Evolutionary conservation across 1,284 basidiomycete genomes (phyloP).

Genomic region (Heimioporus retisporus): DNA sequence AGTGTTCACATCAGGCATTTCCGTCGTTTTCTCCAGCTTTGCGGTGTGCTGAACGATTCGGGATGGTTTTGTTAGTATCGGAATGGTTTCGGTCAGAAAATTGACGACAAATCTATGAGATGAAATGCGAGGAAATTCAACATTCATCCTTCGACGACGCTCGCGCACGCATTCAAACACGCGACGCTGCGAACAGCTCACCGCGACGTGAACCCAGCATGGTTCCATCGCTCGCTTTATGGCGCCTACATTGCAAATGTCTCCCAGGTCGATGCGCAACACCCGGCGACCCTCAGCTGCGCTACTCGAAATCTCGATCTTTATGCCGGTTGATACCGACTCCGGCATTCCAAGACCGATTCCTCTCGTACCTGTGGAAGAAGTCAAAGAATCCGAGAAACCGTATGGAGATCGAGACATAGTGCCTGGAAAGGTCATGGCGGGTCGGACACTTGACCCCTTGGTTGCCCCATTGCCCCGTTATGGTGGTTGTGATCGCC

Average conservation of each 20-base stretch:
- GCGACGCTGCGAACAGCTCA: not conserved
- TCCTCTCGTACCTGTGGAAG: too few relatives aligned
- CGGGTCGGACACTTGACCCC: too few relatives aligned
- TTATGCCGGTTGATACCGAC: too few relatives aligned
- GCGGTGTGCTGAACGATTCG: not conserved
- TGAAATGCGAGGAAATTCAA: not conserved
- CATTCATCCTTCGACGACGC: not conserved
- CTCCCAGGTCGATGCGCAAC: not conserved
- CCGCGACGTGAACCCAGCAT: not conserved
- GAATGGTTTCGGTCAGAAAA: conserved; percentile 24
- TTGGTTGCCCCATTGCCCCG: too few relatives aligned
- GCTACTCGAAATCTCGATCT: too few relatives aligned
- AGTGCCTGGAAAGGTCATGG: too few relatives aligned
- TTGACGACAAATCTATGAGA: conserved; percentile 15
- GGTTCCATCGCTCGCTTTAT: not conserved
- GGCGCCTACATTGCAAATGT: not conserved
- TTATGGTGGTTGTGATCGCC: too few relatives aligned
- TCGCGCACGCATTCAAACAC: not conserved
- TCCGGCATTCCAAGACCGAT: too few relatives aligned
- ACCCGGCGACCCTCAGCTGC: too few relatives aligned
- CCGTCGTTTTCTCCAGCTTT: not conserved
- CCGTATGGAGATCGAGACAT: too few relatives aligned
- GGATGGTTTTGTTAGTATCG: not conserved
- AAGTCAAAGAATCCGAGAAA: too few relatives aligned
- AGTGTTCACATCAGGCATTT: not conserved